These are phyloP conservation scores for Metschnikowia cubensis DNA, from an alignment of 805 yeast species.

Conservation along the genomic window DNA sequence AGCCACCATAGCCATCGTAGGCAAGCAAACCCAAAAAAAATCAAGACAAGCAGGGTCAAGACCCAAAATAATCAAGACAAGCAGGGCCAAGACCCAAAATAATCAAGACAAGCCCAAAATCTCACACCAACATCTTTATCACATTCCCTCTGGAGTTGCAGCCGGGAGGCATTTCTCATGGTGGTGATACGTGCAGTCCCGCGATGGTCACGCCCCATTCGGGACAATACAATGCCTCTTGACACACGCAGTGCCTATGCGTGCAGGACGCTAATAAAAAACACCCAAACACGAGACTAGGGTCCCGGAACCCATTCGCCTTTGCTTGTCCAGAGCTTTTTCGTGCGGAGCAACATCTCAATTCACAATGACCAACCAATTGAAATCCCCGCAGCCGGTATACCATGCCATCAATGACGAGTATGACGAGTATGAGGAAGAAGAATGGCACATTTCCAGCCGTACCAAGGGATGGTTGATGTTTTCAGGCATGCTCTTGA, in stretches of 20 bases:
- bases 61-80: too few species aligned
- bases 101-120: too few species aligned
- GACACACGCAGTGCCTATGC: not conserved
- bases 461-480: conserved; percentile 7
- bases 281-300: not conserved
- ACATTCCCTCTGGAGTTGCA: not conserved
- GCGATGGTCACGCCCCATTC: conserved; percentile 1
- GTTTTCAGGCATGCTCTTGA: conserved; percentile 5
- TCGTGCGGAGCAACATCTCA: not conserved
- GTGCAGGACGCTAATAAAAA: conserved; percentile 1
- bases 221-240: not conserved
- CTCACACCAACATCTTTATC: too few species aligned
- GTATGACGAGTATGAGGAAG: conserved; percentile 7
- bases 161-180: not conserved
- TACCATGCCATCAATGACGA: conserved; percentile 7
- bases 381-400: not conserved
- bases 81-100: too few species aligned
- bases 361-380: not conserved
- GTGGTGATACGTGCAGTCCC: not conserved
- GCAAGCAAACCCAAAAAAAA: too few species aligned
- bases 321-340: not conserved
- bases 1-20: too few species aligned
- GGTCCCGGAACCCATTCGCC: not conserved
- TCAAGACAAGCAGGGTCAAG: not conserved
- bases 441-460: conserved; percentile 9